phyloP scores from a whole-genome alignment of 169 alveolate species.

The Perkinsus olseni region DNA sequence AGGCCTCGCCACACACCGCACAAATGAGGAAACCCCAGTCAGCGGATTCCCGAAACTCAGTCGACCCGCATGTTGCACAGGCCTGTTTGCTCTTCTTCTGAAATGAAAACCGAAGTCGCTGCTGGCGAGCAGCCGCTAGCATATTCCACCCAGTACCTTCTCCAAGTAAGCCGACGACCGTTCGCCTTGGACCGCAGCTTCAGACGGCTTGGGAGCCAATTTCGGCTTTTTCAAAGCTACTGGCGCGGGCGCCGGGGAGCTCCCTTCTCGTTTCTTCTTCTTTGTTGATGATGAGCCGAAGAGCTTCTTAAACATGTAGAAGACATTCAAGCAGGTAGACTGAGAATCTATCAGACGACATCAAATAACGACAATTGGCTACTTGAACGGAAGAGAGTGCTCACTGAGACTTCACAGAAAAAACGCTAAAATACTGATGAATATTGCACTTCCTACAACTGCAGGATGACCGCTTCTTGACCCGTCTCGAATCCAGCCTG shows the following conservation, averaged over 20 bases:
- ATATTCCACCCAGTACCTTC: background rate
- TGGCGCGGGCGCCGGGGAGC: background rate
- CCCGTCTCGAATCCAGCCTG: background rate
- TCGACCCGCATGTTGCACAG: background rate
- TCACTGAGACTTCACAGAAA: background rate
- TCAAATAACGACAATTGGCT: background rate
- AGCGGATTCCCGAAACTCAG: background rate
- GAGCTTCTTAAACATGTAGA: background rate
- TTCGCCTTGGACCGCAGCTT: background rate
- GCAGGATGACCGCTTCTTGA: background rate
- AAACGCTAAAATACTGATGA: background rate
- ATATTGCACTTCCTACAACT: background rate
- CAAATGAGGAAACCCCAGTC: background rate
- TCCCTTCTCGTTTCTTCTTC: background rate
- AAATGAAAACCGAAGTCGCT: background rate
- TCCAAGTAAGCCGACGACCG: background rate
- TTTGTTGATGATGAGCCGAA: background rate
- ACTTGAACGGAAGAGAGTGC: background rate
- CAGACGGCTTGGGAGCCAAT: background rate
- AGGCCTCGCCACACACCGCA: background rate
- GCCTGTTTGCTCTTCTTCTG: conserved; percentile 1
- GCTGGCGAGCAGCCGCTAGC: background rate
- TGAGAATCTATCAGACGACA: background rate
- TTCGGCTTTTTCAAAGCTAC: background rate
- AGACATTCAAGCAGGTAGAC: background rate